Evolutionary conservation across 2,329 filamentous ascomycete genomes (phyloP), one percentile per base, ranked within the genome.

Genomic region (Botrytis squamosa): DNA sequence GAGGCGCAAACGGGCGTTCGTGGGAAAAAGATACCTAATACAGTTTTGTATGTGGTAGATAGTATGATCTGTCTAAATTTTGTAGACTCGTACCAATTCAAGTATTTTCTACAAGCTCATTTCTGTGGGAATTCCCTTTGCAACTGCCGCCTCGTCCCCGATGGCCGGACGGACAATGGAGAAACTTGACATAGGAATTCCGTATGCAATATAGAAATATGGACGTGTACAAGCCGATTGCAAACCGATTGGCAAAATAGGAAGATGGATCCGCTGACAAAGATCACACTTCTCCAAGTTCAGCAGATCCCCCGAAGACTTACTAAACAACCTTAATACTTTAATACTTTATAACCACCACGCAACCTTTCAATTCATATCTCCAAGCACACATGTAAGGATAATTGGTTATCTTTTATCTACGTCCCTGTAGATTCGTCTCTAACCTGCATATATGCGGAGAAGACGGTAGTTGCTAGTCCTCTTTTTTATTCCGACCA

Each of bases 1-100:
- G 25, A 42, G 71, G 71, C 63, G 71, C 55, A 55, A 69, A 62
- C 44, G 71, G 70, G 71, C 52, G 71, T 72, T 72, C 36, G 52
- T 66, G 64, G 71, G 40, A 72, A 72, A 46, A 25, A 60, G 59
- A 69, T 65, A 60, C 64, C 52, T 57, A 36, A 49, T 72, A 46
- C 25, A 68, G 29, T 60, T 44, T 68, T 46, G 52, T 55, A 64
- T 72, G 70, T 38, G 65, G 64, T 40, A 44, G 33, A 67, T 49
- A 40, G 63, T 33, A 40, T 72, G 46, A n/a, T 40, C 33, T 29
- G 9, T 42, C 49, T 57, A 57, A 49, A 18, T 29, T 42, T 10
- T 33, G 49, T 59, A 69, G 40, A 69, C 49, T 33, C n/a, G 46
- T 42, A 33, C 49, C 49, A 57, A 69, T 42, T 57, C 66, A 57